A percentile compares a stretch with the other conserved stretches of the same genome.
Conservation (phyloP, 805 yeast species). For the Kodamaea restingae region DNA sequence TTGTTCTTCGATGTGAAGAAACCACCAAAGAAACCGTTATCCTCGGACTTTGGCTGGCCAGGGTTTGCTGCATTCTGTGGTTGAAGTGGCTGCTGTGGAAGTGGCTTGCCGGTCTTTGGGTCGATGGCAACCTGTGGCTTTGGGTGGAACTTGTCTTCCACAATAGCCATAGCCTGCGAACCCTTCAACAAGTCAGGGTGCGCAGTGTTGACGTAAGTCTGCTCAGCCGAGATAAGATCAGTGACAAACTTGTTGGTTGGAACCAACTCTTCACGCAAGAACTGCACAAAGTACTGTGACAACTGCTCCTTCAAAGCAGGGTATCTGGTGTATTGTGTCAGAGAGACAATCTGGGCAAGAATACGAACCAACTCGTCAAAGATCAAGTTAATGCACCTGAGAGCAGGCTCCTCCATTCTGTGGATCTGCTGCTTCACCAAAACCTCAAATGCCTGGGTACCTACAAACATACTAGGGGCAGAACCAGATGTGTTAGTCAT, state of each 20-base stretch:
- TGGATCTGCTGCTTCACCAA: conserved; percentile 47
- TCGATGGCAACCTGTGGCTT: conserved; percentile 73
- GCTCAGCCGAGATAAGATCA: conserved; percentile 82
- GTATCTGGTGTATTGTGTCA: conserved; percentile 80
- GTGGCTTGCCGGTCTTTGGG: conserved; percentile 85
- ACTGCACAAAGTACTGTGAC: conserved; percentile 73
- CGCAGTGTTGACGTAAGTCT: conserved; percentile 93
- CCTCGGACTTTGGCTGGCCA: conserved; percentile 46
- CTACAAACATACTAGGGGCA: conserved; percentile 91
- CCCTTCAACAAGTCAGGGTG: conserved; percentile 96
- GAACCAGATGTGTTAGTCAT: conserved; percentile 97
- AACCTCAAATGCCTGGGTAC: conserved; percentile 95
- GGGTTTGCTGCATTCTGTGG: conserved; percentile 14
- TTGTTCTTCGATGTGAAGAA: conserved; percentile 90
- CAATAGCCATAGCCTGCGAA: conserved; percentile 89
- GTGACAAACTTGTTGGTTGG: conserved; percentile 85
- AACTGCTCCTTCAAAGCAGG: conserved; percentile 88
- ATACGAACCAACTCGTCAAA: conserved; percentile 94
- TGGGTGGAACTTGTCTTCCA: conserved; percentile 80
- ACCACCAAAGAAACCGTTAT: conserved; percentile 87
- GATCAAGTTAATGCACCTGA: conserved; percentile 82
- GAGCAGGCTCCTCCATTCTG: conserved; percentile 90
- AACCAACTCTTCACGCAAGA: conserved; percentile 67
- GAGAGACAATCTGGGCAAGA: conserved; percentile 69
- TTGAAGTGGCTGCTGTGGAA: conserved; percentile 39